Evolutionary conservation across 164 flowering plant species (phyloP), one percentile per base, ranked within the genome.

Genomic region (Chimonanthus salicifolius): DNA sequence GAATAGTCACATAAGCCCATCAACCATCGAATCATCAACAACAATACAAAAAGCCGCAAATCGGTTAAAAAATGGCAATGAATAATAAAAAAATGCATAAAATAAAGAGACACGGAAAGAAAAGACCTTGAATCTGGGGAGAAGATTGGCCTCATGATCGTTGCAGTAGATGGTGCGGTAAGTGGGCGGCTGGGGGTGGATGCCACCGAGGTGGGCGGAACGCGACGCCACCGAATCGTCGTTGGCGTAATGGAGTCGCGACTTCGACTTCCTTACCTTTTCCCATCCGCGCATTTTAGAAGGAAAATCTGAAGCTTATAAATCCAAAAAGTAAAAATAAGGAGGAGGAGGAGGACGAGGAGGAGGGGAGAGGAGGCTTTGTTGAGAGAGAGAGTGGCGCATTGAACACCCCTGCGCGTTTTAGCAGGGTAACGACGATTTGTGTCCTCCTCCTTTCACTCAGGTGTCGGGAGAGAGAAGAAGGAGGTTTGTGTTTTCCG

Each of bases 181-280:
- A 76, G 87, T 82, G 3, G 99, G 97, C 3, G 97, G 94, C 83
- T 90, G 99, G 2, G 99, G 97, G 83, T 86, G 90, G 64, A 92
- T 87, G 3, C 89, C 85, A 10, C 99, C 98, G 60, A 94, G 88
- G 44, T 82, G 87, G 68, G 90, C 87, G 70, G 92, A 84, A 68
- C 83, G 64, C 67, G 90, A 82, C 15, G 84, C 6, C 48, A 48
- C 54, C 33, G 78, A 78, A 48, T 79, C 81, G 71, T 21, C 16
- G 80, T 68, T 43, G 11, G 64, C 60, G 10, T 75, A 73, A 11
- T 76, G 74, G 4, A 75, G 54, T 49, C 78, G 62, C 48, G 86
- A 67, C 69, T 75, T 71, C 69, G 84, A 74, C 46, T 82, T 7
- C 80, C 81, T 76, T 67, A 86, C 58, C 77, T 80, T 77, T 48